phyloP scores from a whole-genome alignment of 2,329 filamentous ascomycete genomes.

The Trichoderma hamatum region DNA sequence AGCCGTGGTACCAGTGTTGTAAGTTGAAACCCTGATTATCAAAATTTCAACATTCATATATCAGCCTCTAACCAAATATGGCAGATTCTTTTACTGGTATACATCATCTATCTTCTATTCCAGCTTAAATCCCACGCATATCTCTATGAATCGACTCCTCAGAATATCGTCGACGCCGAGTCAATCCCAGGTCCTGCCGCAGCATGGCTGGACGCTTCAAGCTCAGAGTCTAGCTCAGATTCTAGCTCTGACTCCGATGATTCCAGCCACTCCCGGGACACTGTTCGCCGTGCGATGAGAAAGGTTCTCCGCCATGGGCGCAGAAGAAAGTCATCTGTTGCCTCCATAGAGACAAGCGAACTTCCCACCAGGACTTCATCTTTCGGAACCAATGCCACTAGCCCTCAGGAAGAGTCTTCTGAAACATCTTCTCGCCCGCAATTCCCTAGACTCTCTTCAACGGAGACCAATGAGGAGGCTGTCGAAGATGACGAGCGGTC shows the following conservation, averaged over 20 bases:
- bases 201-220: constrained; percentile 76
- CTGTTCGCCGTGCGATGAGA: constrained; percentile 75
- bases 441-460: constrained; percentile 43
- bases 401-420: constrained; percentile 44
- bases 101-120: constrained; percentile 82
- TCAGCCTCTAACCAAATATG: background rate
- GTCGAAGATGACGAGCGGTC: constrained; percentile 49
- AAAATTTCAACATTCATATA: background rate
- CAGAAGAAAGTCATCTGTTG: constrained; percentile 75
- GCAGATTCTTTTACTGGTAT: constrained; percentile 76
- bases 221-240: constrained; percentile 57
- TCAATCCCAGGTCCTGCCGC: constrained; percentile 82
- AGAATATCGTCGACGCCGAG: constrained; percentile 91
- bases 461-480: constrained; percentile 48
- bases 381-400: constrained; percentile 43
- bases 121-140: constrained; percentile 91
- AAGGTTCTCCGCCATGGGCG: constrained; percentile 71
- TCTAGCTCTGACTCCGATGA: constrained; percentile 72
- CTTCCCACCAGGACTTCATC: constrained; percentile 46
- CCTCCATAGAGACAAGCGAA: constrained; percentile 63
- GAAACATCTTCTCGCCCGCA: constrained; percentile 45
- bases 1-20: constrained; percentile 88
- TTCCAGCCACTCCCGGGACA: constrained; percentile 57
- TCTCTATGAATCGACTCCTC: constrained; percentile 89
- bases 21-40: constrained; percentile 39